phyloP scores from a whole-genome alignment of 495 filamentous ascomycete species.

The Usnea hakonensis region DNA sequence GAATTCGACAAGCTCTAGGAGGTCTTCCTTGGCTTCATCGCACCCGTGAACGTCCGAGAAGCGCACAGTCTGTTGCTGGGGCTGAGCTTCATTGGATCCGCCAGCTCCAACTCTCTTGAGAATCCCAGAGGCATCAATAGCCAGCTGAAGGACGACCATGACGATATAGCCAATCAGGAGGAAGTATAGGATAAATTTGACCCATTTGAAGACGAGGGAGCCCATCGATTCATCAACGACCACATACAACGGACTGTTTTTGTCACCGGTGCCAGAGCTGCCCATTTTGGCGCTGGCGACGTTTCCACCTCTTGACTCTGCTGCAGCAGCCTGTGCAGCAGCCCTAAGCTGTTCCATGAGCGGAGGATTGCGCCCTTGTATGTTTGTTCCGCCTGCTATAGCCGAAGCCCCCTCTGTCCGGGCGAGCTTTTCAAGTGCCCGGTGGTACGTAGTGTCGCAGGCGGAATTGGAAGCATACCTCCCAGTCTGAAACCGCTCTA shows the following conservation, averaged over 20 bases:
- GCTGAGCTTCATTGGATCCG: slow-evolving; percentile 71
- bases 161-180: slow-evolving; percentile 64
- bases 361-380: slow-evolving; percentile 29
- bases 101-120: slow-evolving; percentile 68
- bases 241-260: slow-evolving; percentile 79
- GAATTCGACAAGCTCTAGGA: slow-evolving; percentile 95
- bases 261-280: slow-evolving; percentile 54
- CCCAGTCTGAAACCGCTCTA: slow-evolving; percentile 79
- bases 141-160: slow-evolving; percentile 65
- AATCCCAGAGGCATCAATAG: slow-evolving; percentile 68
- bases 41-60: slow-evolving; percentile 96
- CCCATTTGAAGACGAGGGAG: slow-evolving; percentile 75
- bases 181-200: slow-evolving; percentile 76
- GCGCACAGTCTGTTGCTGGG: slow-evolving; percentile 80
- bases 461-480: slow-evolving; percentile 70
- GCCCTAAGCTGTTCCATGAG: slow-evolving; percentile 63
- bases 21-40: slow-evolving; percentile 95
- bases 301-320: slow-evolving; percentile 60
- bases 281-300: slow-evolving; percentile 41
- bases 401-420: slow-evolving; percentile 38
- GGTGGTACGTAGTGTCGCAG: slow-evolving; percentile 64
- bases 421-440: slow-evolving; percentile 62
- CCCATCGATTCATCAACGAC: slow-evolving; percentile 89
- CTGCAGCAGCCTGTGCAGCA: slow-evolving; percentile 79
- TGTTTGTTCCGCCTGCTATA: slow-evolving; percentile 26